phyloP scores from a whole-genome alignment of 1,139 yeast species.

The Saccharomyces hybrid region DNA sequence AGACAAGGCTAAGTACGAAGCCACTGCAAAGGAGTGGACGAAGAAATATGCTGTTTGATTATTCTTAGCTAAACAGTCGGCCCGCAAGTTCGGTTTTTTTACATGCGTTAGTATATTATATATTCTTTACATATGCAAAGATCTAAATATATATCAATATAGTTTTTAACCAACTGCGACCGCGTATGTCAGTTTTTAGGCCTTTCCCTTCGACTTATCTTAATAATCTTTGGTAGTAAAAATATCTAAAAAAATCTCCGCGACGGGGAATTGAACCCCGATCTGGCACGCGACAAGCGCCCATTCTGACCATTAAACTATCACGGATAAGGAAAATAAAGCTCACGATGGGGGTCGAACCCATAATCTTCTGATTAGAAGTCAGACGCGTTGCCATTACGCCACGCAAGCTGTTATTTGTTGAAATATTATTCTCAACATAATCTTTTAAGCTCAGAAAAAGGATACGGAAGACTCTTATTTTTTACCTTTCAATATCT shows the following conservation, averaged over 20 bases:
- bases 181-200: background rate
- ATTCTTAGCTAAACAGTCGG: too few species aligned
- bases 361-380: constrained; percentile 54
- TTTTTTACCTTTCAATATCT: too few species aligned
- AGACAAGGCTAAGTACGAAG: constrained; percentile 89
- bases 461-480: too few species aligned
- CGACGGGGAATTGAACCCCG: constrained; percentile 37
- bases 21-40: constrained; percentile 98
- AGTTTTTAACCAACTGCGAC: background rate
- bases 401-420: constrained; percentile 43
- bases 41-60: constrained; percentile 86
- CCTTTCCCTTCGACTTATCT: too few species aligned
- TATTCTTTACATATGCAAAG: background rate
- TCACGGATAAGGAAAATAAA: constrained; percentile 9
- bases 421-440: background rate
- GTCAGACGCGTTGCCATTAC: constrained; percentile 58
- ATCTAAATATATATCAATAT: background rate
- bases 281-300: constrained; percentile 36
- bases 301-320: constrained; percentile 35
- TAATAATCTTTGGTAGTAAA: too few species aligned
- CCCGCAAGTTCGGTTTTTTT: too few species aligned
- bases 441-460: too few species aligned
- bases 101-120: background rate
- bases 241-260: constrained; percentile 25
- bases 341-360: constrained; percentile 54